These are phyloP conservation scores for Trametes coccinea DNA, from an alignment of 768 basidiomycete species.

Conservation along the genomic window DNA sequence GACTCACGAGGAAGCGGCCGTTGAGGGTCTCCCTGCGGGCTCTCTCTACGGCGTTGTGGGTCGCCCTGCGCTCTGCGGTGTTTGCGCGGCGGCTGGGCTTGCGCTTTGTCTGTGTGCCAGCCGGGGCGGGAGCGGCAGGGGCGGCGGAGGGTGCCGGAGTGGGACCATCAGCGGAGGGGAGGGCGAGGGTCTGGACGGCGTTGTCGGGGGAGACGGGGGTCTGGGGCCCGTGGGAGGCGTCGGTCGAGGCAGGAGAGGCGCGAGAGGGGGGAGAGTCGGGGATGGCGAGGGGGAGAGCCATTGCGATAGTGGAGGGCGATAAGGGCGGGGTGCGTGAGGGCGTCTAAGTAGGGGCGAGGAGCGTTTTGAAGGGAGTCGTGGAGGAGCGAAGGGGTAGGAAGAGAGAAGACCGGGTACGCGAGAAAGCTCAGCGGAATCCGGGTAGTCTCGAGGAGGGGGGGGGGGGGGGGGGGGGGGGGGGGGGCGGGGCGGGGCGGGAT, in stretches of 20 bases:
- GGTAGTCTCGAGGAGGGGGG: conserved; percentile 44
- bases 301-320: conserved; percentile 31
- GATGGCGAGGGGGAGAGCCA: conserved; percentile 43
- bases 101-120: conserved; percentile 56
- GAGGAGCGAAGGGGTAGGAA: conserved; percentile 6
- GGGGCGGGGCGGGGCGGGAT: conserved; percentile 19
- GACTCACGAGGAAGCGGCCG: conserved; percentile 79
- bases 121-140: conserved; percentile 25
- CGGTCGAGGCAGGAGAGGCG: conserved; percentile 44
- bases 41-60: conserved; percentile 97
- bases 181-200: conserved; percentile 38
- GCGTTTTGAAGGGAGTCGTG: conserved; percentile 28
- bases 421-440: conserved; percentile 50
- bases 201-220: conserved; percentile 49
- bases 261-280: conserved; percentile 40
- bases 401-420: conserved; percentile 42
- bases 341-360: conserved; percentile 15
- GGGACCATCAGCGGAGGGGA: conserved; percentile 32
- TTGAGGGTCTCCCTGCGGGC: conserved; percentile 87
- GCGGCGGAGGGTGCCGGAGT: conserved; percentile 19
- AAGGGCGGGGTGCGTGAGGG: conserved; percentile 26
- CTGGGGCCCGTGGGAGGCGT: conserved; percentile 45
- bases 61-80: conserved; percentile 93
- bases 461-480: conserved; percentile 36
- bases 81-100: conserved; percentile 90